Conservation (phyloP, 2,329 filamentous ascomycete genomes). For the Penicillium brevicompactum region DNA sequence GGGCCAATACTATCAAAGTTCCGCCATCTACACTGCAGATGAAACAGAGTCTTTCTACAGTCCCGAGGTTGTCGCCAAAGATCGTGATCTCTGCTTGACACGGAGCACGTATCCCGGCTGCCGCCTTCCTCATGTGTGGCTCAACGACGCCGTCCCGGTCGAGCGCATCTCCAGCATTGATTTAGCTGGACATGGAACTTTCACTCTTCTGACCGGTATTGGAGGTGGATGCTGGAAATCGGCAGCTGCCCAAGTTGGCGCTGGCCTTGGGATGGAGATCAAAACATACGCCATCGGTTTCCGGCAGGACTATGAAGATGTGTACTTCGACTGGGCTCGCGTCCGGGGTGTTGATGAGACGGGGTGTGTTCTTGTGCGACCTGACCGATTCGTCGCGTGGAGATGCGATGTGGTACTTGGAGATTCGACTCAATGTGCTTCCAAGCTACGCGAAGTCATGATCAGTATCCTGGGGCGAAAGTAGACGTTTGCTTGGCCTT, state of each 20-base stretch:
- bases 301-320: conserved; percentile 62
- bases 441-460: conserved; percentile 12
- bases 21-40: conserved; percentile 50
- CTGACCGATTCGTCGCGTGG: conserved; percentile 64
- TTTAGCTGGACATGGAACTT: conserved; percentile 58
- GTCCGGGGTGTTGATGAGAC: conserved; percentile 51
- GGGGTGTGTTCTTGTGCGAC: conserved; percentile 44
- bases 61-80: conserved; percentile 31
- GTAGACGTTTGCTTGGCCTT: not conserved
- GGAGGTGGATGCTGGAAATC: conserved; percentile 58
- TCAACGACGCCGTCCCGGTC: conserved; percentile 53
- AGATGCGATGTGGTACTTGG: conserved; percentile 27
- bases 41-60: conserved; percentile 33
- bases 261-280: conserved; percentile 50
- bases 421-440: conserved; percentile 5
- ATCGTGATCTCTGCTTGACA: conserved; percentile 48
- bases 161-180: conserved; percentile 60
- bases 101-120: conserved; percentile 61
- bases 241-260: conserved; percentile 47
- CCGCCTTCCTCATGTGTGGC: conserved; percentile 65
- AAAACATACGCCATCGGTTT: conserved; percentile 58
- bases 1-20: conserved; percentile 57
- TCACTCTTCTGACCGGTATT: conserved; percentile 57
- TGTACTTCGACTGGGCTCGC: conserved; percentile 62
- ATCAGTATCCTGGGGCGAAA: conserved; percentile 8